These are phyloP conservation scores for Microcyclosporella mali DNA, from an alignment of 2,329 filamentous ascomycete genomes.

Conservation along the genomic window DNA sequence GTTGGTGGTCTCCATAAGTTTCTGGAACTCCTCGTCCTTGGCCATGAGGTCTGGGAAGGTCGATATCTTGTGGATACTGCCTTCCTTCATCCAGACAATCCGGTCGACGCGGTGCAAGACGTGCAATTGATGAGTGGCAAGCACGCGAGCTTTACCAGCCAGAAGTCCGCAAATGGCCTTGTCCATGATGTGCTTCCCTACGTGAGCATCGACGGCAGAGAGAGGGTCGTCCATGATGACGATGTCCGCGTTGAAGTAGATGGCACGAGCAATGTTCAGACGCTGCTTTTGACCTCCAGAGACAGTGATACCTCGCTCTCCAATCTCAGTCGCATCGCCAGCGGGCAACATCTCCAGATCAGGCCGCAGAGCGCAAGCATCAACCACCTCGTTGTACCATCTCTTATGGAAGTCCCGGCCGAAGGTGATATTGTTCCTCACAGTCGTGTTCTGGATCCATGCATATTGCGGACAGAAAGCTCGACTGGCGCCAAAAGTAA, in stretches of 20 bases:
- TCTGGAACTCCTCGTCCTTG: slow-evolving; percentile 68
- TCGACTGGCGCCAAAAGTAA: slow-evolving; percentile 69
- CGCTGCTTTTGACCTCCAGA: slow-evolving; percentile 94
- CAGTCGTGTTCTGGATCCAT: slow-evolving; percentile 90
- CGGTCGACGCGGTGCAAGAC: slow-evolving; percentile 85
- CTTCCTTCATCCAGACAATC: slow-evolving; percentile 88
- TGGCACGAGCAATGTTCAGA: slow-evolving; percentile 80
- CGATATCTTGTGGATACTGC: slow-evolving; percentile 75
- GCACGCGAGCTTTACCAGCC: slow-evolving; percentile 79
- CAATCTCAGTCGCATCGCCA: slow-evolving; percentile 85
- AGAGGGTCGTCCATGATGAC: slow-evolving; percentile 60
- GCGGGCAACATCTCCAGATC: slow-evolving; percentile 92
- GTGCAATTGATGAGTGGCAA: slow-evolving; percentile 93
- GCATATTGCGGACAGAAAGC: slow-evolving; percentile 95
- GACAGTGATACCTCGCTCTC: slow-evolving; percentile 89
- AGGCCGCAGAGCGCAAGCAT: slow-evolving; percentile 74
- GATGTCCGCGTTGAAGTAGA: slow-evolving; percentile 59
- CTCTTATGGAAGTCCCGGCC: slow-evolving; percentile 64
- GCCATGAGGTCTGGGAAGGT: slow-evolving; percentile 85
- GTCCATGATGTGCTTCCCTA: slow-evolving; percentile 73
- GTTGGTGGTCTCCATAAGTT: slow-evolving; percentile 73
- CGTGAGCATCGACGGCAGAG: slow-evolving; percentile 53
- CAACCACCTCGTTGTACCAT: slow-evolving; percentile 81
- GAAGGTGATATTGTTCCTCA: slow-evolving; percentile 86
- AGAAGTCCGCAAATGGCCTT: slow-evolving; percentile 86